phyloP scores from a whole-genome alignment of 257 asterid genomes.

The Verbena officinalis region DNA sequence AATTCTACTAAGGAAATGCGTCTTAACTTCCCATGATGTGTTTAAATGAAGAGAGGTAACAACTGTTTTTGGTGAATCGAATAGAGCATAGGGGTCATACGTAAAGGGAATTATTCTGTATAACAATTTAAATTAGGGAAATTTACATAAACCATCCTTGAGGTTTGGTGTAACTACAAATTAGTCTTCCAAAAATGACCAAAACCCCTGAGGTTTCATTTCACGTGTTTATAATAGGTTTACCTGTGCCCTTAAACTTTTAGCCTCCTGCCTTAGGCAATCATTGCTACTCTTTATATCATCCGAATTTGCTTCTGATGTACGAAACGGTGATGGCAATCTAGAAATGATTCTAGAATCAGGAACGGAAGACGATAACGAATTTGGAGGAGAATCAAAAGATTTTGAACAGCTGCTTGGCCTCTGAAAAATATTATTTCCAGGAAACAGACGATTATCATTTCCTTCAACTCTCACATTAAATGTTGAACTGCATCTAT shows the following conservation, averaged over 20 bases:
- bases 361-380: conserved; percentile 47
- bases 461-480: conserved; percentile 34
- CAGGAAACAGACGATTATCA: conserved; percentile 50
- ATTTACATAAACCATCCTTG: too few species aligned
- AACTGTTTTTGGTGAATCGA: too few species aligned
- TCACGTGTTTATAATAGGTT: background rate
- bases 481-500: conserved; percentile 41
- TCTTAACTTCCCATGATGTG: background rate
- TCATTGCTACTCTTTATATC: conserved; percentile 44
- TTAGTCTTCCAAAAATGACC: too few species aligned
- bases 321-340: conserved; percentile 59
- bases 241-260: conserved; percentile 74
- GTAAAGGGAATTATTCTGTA: too few species aligned
- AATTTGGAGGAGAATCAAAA: conserved; percentile 39
- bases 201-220: too few species aligned
- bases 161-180: too few species aligned
- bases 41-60: background rate
- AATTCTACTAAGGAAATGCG: background rate
- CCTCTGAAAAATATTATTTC: conserved; percentile 48
- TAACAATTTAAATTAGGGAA: too few species aligned
- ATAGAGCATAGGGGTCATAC: too few species aligned
- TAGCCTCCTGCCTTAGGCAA: conserved; percentile 56
- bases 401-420: conserved; percentile 57
- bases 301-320: conserved; percentile 45
- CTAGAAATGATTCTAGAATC: conserved; percentile 53